phyloP scores from a whole-genome alignment of 73 alveolate species.

The Urostyla sp. region DNA sequence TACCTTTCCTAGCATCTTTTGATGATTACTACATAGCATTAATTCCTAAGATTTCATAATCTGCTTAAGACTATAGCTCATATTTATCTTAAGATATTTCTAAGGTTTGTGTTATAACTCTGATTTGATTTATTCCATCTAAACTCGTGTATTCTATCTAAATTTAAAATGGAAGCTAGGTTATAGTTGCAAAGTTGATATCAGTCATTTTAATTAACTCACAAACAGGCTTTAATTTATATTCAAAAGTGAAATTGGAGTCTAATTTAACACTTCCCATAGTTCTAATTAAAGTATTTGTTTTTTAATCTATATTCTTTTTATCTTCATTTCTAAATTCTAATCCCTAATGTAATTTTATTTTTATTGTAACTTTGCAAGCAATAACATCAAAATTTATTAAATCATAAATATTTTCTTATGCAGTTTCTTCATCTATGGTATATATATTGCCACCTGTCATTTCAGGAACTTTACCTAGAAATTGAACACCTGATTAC shows the following conservation, averaged over 20 bases:
- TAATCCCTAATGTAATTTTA: conserved; percentile 79
- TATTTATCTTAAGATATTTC: conserved; percentile 69
- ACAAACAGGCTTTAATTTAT: conserved; percentile 65
- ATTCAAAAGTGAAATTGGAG: conserved; percentile 87
- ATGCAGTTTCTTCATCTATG: conserved; percentile 80
- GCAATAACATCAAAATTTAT: conserved; percentile 81
- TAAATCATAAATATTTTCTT: conserved; percentile 83
- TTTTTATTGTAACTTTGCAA: conserved; percentile 75
- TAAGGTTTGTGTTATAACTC: conserved; percentile 81
- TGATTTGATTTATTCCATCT: conserved; percentile 85
- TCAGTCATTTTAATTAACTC: conserved; percentile 66
- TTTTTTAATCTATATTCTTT: conserved; percentile 51
- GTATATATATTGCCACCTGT: conserved; percentile 90
- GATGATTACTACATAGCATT: conserved; percentile 11
- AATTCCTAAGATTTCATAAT: conserved; percentile 19
- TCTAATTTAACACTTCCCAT: conserved; percentile 88
- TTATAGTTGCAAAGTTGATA: conserved; percentile 57
- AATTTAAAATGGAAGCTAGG: conserved; percentile 82
- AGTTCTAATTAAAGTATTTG: conserved; percentile 59
- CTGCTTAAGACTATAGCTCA: not conserved
- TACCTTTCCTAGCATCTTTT: conserved; percentile 12
- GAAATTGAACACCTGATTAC: conserved; percentile 76
- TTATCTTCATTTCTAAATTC: conserved; percentile 86
- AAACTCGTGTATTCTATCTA: conserved; percentile 75
- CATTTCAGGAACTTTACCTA: conserved; percentile 78